Evolutionary conservation across 1,284 basidiomycete genomes (phyloP).

Genomic region (Serendipita sp.): DNA sequence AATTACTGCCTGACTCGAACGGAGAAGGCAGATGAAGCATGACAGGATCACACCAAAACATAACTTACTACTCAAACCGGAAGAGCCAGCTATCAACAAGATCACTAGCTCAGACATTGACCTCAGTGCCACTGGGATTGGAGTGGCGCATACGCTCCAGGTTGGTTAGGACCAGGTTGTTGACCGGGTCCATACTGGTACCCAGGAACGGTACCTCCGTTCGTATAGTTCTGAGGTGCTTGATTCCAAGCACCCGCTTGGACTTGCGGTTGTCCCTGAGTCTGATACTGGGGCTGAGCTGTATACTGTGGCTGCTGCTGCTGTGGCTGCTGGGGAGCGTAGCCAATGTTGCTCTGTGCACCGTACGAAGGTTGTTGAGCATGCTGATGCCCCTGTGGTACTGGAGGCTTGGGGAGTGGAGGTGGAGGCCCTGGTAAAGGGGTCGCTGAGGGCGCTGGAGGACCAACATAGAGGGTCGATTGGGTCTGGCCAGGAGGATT

Average conservation of each 20-base stretch:
- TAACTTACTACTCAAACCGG: no score
- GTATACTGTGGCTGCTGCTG: not conserved
- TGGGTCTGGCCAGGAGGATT: not conserved
- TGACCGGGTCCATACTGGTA: no score
- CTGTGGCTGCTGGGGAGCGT: not conserved
- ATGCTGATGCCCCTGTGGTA: not conserved
- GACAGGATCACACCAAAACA: no score
- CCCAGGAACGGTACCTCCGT: no score
- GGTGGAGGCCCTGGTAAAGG: slow-evolving; percentile 1
- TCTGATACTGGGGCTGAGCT: not conserved
- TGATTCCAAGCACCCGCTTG: not conserved
- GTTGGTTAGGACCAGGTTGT: no score
- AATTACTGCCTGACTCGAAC: no score
- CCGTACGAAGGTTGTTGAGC: not conserved
- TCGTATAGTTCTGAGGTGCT: not conserved
- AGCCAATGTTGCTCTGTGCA: not conserved
- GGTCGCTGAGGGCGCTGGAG: not conserved
- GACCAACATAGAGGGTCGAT: not conserved
- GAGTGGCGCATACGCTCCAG: no score
- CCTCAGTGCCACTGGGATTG: no score
- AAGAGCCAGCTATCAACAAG: no score
- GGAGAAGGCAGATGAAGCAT: no score
- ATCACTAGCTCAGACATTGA: no score
- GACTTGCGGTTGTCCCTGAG: not conserved
- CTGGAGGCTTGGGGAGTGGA: not conserved